Evolutionary conservation across 306 rosid species (phyloP).

Genomic region (Hippophae rhamnoides): DNA sequence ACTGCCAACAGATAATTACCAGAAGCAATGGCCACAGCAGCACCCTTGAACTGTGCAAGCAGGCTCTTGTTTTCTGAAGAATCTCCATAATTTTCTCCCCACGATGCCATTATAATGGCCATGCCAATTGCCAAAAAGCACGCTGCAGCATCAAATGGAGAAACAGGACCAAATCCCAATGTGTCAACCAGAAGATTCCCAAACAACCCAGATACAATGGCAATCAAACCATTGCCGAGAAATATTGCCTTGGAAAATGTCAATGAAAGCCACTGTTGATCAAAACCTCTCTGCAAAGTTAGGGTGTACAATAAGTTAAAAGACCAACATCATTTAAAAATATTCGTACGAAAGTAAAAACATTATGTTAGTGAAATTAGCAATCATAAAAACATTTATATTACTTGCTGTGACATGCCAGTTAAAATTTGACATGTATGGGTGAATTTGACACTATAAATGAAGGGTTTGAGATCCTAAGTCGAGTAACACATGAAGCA

Average conservation of each 20-base stretch:
- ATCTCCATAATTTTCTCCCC: conserved; percentile 89
- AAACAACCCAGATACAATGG: conserved; percentile 77
- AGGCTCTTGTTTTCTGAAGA: conserved; percentile 76
- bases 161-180: conserved; percentile 80
- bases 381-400: not conserved
- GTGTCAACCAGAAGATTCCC: conserved; percentile 85
- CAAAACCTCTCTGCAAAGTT: conserved; percentile 76
- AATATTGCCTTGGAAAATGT: conserved; percentile 91
- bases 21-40: conserved; percentile 91
- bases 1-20: conserved; percentile 33
- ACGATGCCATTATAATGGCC: conserved; percentile 67
- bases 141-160: conserved; percentile 97
- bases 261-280: conserved; percentile 86
- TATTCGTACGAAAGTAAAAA: not conserved
- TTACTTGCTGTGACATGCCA: not conserved
- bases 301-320: conserved; percentile 5
- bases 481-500: not conserved
- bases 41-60: conserved; percentile 76
- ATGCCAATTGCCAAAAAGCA: conserved; percentile 92
- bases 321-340: not conserved
- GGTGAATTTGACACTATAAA: not conserved
- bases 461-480: not conserved
- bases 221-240: conserved; percentile 88
- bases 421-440: not conserved
- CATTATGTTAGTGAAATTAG: not conserved